These are phyloP conservation scores for Solanum corneliomulleri DNA, from an alignment of 257 asterid species.

Conservation along the genomic window DNA sequence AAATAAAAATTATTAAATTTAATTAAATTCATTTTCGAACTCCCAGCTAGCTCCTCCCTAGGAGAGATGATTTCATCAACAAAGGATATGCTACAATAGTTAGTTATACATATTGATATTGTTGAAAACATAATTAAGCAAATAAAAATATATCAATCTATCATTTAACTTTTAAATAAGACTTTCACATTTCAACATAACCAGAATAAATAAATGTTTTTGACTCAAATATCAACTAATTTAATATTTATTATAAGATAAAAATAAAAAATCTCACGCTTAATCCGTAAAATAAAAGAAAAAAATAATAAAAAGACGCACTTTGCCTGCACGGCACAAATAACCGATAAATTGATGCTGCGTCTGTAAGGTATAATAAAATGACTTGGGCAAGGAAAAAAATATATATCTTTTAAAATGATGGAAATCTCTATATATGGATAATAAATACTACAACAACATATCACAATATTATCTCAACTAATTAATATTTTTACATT, in stretches of 20 bases:
- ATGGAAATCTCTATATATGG: not conserved
- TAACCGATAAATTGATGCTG: not conserved
- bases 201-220: not conserved
- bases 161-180: not conserved
- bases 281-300: not conserved
- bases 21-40: no score
- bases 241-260: not conserved
- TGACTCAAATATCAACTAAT: not conserved
- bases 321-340: not conserved
- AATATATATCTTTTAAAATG: not conserved
- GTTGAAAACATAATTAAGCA: no score
- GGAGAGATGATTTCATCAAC: no score
- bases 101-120: not conserved
- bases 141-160: no score
- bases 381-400: not conserved
- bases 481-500: not conserved
- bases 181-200: rapidly evolving
- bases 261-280: not conserved
- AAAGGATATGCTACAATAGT: not conserved
- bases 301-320: not conserved
- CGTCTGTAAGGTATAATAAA: not conserved
- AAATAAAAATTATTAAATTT: no score
- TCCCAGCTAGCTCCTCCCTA: not conserved
- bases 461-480: not conserved
- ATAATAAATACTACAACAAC: not conserved